Evolutionary conservation across 2,329 filamentous ascomycete species (phyloP), one percentile per base, ranked within the genome.

Genomic region (Cadophora sp.): DNA sequence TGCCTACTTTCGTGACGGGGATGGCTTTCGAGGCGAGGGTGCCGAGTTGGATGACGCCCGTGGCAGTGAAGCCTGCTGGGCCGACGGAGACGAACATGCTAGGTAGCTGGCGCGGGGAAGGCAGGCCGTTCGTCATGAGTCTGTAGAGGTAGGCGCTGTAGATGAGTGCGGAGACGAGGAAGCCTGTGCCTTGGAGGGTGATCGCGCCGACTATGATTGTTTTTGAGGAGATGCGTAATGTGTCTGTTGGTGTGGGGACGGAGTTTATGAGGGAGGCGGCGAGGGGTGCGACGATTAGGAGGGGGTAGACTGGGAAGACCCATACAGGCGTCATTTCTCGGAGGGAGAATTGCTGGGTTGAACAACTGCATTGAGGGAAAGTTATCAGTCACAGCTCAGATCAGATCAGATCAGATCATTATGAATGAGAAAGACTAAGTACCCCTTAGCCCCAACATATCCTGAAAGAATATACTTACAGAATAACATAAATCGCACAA

Each of bases 131-230:
- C 18, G 58, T 60, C 58, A 60, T 60, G 22, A 60, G 58, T 9
- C 58, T n/a, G 58, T 60, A 60, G 39, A 60, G 58, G 41, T 43
- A 60, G 39, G 58, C 58, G 58, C 58, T 60, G 39, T 60, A 60
- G 58, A 60, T 60, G n/a, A 60, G 33, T 1, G 24, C 58, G 1
- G 58, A 60, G 58, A 60, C 41, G 24, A 60, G 58, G 22, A 47
- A 43, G n/a, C 58, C 58, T 33, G 20, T 45, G 39, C 58, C 58
- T 60, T 60, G 58, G 20, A 60, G 58, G 39, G 30, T 41, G 39
- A 47, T 36, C 20, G 58, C 58, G n/a, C 58, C 58, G 36, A n/a
- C 58, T 20, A 60, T 36, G 39, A 60, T 60, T 33, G 58, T 60
- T 47, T 60, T 36, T n/a, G 58, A 60, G 22, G 58, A 60, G n/a